These are phyloP conservation scores for Cyberlindnera meyerae DNA, from an alignment of 805 yeast species.

Conservation along the genomic window DNA sequence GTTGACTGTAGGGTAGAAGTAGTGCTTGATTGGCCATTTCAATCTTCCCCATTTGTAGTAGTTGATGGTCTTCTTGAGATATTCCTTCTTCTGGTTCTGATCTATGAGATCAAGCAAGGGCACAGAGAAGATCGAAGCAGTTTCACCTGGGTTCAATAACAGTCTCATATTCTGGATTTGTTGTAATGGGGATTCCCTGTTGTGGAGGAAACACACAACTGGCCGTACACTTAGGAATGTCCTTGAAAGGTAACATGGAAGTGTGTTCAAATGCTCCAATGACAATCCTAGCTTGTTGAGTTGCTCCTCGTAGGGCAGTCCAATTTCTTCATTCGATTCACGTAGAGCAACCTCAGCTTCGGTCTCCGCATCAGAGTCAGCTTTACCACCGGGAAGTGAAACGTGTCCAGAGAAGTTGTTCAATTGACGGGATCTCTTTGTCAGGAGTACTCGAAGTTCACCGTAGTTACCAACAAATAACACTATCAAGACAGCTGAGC, in stretches of 20 bases:
- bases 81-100: slow-evolving; percentile 27
- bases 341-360: slow-evolving; percentile 75
- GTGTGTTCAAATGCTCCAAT: slow-evolving; percentile 52
- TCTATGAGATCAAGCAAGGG: slow-evolving; percentile 57
- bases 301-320: slow-evolving; percentile 47
- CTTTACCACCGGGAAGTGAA: slow-evolving; percentile 91
- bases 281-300: slow-evolving; percentile 45
- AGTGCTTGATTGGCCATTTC: slow-evolving; percentile 61
- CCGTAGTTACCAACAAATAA: slow-evolving; percentile 69
- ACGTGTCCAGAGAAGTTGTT: slow-evolving; percentile 83
- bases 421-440: slow-evolving; percentile 68
- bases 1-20: slow-evolving; percentile 52
- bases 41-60: slow-evolving; percentile 65
- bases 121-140: slow-evolving; percentile 63
- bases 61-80: slow-evolving; percentile 27
- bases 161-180: slow-evolving; percentile 33
- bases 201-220: slow-evolving; percentile 58
- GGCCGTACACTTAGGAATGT: slow-evolving; percentile 84
- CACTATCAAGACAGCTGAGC: slow-evolving; percentile 76
- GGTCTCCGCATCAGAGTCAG: slow-evolving; percentile 60
- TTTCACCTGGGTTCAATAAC: slow-evolving; percentile 70
- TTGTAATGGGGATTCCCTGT: slow-evolving; percentile 18
- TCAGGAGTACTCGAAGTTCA: slow-evolving; percentile 71
- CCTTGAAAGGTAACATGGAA: slow-evolving; percentile 80
- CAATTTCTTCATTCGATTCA: slow-evolving; percentile 86